Conservation (phyloP, 176 grass and related monocot genomes). For the Phoenix roebelenii region DNA sequence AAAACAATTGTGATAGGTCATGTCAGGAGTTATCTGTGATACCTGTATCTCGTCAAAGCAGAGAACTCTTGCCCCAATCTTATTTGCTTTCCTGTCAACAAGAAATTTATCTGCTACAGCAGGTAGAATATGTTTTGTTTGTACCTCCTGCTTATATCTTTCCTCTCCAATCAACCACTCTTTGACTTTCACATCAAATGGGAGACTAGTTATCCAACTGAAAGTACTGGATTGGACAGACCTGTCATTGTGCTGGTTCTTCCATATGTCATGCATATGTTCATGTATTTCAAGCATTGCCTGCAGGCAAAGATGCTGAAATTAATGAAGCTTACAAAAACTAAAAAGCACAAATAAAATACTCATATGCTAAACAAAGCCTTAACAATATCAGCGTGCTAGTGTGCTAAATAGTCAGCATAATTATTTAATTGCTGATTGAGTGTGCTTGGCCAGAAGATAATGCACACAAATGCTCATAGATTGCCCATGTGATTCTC, state of each 20-base stretch:
- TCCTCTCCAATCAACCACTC: constrained; percentile 95
- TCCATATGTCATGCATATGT: constrained; percentile 92
- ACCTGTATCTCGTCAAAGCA: constrained; percentile 99
- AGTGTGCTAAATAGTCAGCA: too few relatives aligned
- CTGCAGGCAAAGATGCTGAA: constrained; percentile 24
- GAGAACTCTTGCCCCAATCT: constrained; percentile 85
- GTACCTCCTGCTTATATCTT: constrained; percentile 72
- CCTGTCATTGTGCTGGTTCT: constrained; percentile 36
- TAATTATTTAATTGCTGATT: too few relatives aligned
- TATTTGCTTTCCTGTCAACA: constrained; percentile 72
- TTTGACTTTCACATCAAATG: constrained; percentile 76
- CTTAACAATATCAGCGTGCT: neutral
- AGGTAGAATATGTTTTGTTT: constrained; percentile 85
- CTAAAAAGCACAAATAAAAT: neutral
- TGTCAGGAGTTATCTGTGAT: constrained; percentile 14
- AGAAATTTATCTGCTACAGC: constrained; percentile 93
- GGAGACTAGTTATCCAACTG: constrained; percentile 79
- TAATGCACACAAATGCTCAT: too few relatives aligned
- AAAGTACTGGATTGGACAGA: constrained; percentile 33
- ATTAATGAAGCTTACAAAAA: neutral
- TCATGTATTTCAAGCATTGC: constrained; percentile 98
- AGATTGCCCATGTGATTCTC: too few relatives aligned
- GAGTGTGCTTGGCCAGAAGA: too few relatives aligned
- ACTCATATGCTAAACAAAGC: neutral
- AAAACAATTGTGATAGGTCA: too few relatives aligned